Conservation (phyloP, 1,139 yeast species). For the Sugiyamaella japonica region DNA sequence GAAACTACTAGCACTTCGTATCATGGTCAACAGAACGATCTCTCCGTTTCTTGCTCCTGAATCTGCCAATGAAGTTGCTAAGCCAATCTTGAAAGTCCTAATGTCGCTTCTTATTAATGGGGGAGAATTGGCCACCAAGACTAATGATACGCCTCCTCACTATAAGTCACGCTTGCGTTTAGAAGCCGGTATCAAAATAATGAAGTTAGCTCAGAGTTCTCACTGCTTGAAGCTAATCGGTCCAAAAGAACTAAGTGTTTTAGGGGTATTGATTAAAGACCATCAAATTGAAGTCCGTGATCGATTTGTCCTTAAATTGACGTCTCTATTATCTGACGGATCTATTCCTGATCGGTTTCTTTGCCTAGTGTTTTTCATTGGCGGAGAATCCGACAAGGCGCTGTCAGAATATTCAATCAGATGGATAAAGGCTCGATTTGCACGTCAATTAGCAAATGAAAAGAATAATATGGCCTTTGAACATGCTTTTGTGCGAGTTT, state of each 20-base stretch:
- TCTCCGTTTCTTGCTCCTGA: conserved; percentile 44
- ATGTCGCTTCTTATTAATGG: conserved; percentile 69
- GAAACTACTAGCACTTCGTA: conserved; percentile 50
- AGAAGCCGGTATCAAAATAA: conserved; percentile 63
- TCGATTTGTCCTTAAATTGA: conserved; percentile 53
- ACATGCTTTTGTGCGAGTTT: conserved; percentile 61
- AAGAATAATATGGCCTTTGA: conserved; percentile 49
- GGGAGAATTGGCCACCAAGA: conserved; percentile 69
- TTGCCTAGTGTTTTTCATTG: conserved; percentile 68
- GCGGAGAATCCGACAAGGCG: conserved; percentile 64
- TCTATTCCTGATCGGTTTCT: conserved; percentile 63
- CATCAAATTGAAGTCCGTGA: conserved; percentile 58
- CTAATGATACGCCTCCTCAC: conserved; percentile 56
- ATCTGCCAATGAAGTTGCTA: conserved; percentile 46
- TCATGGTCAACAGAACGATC: conserved; percentile 64
- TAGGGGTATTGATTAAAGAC: conserved; percentile 68
- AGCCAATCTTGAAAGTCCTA: conserved; percentile 62
- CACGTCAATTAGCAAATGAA: conserved; percentile 42
- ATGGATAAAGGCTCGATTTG: conserved; percentile 71
- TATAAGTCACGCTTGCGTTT: conserved; percentile 65
- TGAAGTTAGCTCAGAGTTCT: conserved; percentile 64
- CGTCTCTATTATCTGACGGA: conserved; percentile 53
- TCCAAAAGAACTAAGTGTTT: conserved; percentile 52
- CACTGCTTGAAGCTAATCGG: conserved; percentile 54
- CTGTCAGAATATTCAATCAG: conserved; percentile 55